phyloP scores from a whole-genome alignment of 352 stramenopile genomes.

The Phytophthora agathidicida region DNA sequence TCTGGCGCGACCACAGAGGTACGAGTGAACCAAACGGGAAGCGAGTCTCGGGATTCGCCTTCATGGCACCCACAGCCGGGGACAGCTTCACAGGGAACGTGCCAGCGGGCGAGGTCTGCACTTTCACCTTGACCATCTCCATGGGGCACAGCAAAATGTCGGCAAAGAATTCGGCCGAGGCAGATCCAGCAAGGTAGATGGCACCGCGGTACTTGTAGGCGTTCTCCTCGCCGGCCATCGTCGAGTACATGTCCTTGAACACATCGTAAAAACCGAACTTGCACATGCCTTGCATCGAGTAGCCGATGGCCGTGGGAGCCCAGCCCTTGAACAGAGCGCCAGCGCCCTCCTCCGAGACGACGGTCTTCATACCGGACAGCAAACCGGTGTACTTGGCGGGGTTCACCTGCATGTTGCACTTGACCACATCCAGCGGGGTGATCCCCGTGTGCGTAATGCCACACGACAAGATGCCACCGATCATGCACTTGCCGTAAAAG shows the following conservation, averaged over 20 bases:
- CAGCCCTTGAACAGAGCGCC: constrained; percentile 91
- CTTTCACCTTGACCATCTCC: constrained; percentile 96
- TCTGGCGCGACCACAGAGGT: constrained; percentile 92
- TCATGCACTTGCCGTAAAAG: constrained; percentile 96
- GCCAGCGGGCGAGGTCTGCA: constrained; percentile 90
- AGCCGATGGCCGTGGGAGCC: constrained; percentile 92
- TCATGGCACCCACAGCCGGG: constrained; percentile 88
- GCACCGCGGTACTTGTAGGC: constrained; percentile 92
- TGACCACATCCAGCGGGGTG: constrained; percentile 93
- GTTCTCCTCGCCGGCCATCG: constrained; percentile 91
- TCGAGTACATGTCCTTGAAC: constrained; percentile 96
- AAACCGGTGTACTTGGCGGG: constrained; percentile 86
- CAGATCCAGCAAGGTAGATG: constrained; percentile 93
- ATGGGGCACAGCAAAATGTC: constrained; percentile 94
- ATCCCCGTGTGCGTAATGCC: constrained; percentile 94
- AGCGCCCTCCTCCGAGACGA: constrained; percentile 87
- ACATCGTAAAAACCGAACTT: constrained; percentile 97
- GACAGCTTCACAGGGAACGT: constrained; percentile 91
- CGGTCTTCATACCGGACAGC: constrained; percentile 81
- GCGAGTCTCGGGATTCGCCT: constrained; percentile 84
- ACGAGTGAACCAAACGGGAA: constrained; percentile 94
- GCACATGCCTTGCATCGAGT: constrained; percentile 90
- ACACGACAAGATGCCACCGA: constrained; percentile 92
- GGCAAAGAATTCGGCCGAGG: constrained; percentile 94
- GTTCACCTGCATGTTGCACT: constrained; percentile 96